Evolutionary conservation across 2,329 filamentous ascomycete genomes (phyloP), one percentile per base, ranked within the genome.

Genomic region (Clonostachys solani): DNA sequence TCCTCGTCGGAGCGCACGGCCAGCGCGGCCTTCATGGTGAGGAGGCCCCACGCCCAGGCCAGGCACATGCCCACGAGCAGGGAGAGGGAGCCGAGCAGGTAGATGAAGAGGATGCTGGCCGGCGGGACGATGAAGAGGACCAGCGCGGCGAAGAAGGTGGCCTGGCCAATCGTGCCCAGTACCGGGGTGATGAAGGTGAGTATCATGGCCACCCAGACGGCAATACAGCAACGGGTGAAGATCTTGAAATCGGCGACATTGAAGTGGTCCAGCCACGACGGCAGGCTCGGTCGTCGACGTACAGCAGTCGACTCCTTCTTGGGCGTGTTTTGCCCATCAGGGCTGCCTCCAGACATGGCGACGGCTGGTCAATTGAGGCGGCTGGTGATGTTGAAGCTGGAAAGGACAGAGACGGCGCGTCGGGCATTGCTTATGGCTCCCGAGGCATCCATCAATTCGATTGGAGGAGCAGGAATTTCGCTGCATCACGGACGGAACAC

Each of bases 41-140:
- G 58, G 3, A 74, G 59, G 5, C 74, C 74, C 74, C 74, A 78
- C 6, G 63, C 71, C 73, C 74, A 77, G 5, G 66, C 73, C 0
- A 74, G 53, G 33, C 63, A 68, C 55, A 76, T 72, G 16, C 74
- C 74, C 2, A 75, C 12, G 5, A 76, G 56, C 5, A 77, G 57
- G 1, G 74, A 68, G 1, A 72, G 35, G 0, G 64, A 56, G 10
- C 59, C 68, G 6, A 77, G 58, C 3, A 77, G 51, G 49, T 72
- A 72, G 37, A 77, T 56, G 35, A 72, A 69, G 2, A 77, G 54
- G 13, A 75, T 74, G 5, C 66, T 66, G 3, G 67, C 64, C 0
- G 73, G 73, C 0, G 74, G 73, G 1, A 69, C 62, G 19, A 76
- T 72, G 33, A 71, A 68, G 12, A 75, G 57, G 2, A 75, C 59